Base-by-base conservation (phyloP, 805 yeast species). In the Teunomyces stri region DNA sequence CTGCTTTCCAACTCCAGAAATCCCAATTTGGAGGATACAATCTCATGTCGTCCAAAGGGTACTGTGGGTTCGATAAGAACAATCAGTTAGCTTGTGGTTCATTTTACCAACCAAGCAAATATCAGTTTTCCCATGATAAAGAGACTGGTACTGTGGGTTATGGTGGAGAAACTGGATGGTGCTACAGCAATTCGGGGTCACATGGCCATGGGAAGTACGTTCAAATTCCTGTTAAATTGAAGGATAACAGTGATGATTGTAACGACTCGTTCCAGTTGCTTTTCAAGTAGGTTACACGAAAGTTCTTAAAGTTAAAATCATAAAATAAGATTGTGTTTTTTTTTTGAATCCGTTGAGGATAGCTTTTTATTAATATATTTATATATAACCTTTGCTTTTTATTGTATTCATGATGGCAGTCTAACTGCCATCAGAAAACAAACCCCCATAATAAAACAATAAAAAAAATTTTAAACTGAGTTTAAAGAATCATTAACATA, bases 11-110 rank as follows among this genome's bases (percentile, higher is more conserved):
- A 21, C 56, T 87, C 21, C 44, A 49, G 12, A 75, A 81, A 45
- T 80, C 85, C 28, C 77, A 78, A 29, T 81, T 81, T 64, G 94
- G 94, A 3, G 94, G 94, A n/a, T 78, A 80, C 57, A 78, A 81
- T 48, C 59, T 91, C 39, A 75, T 75, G 50, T 78, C 94, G 1
- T 80, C 88, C 34, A 81, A 78, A 56, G 97, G 97, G 0, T 78
- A 72, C 50, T 91, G 97, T 69, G 84, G 82, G 1, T 53, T 53
- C 35, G 49, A 51, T 36, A 28, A 27, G 12, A 45, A 47, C 43
- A 42, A 45, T 15, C 53, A 49, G 18, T 49, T 53, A 40, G 54
- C 48, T 6, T 53, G 56, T 42, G 56, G 56, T 3, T 42, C 49
- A 2, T 5, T 31, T 3, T 53, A 49, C 42, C 46, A 44, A n/a